These are phyloP conservation scores for Draba incana DNA, from an alignment of 345 rosid genomes.

Conservation along the genomic window DNA sequence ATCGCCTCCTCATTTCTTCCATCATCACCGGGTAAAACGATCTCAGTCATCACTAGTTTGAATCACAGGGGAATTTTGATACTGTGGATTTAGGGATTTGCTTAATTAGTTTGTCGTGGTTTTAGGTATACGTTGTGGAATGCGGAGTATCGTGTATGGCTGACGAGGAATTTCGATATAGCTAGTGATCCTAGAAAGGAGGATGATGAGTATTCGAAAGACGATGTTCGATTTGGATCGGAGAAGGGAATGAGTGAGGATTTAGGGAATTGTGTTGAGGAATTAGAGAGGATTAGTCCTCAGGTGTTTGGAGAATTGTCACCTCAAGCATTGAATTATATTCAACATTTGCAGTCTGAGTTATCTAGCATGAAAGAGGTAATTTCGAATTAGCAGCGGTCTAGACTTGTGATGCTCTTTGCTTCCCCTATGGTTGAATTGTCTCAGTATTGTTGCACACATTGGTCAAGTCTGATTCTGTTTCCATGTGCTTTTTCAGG, in stretches of 20 bases:
- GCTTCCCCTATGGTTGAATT: slow-evolving; percentile 5
- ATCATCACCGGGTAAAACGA: slow-evolving; percentile 78
- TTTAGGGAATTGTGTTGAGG: slow-evolving; percentile 44
- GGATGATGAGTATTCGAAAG: slow-evolving; percentile 29
- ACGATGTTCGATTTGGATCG: slow-evolving; percentile 35
- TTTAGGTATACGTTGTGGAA: slow-evolving; percentile 91
- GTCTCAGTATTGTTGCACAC: neutral
- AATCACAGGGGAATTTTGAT: neutral
- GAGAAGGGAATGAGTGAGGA: slow-evolving; percentile 43
- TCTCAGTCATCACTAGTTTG: neutral
- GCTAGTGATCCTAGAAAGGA: slow-evolving; percentile 37
- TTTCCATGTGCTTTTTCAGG: slow-evolving; percentile 50
- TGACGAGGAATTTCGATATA: slow-evolving; percentile 71
- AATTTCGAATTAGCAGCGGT: neutral
- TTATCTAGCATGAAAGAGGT: slow-evolving; percentile 64
- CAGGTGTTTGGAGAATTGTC: slow-evolving; percentile 69
- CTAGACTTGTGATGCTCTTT: slow-evolving; percentile 4
- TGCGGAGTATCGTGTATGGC: slow-evolving; percentile 82
- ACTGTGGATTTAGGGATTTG: neutral
- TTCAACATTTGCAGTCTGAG: slow-evolving; percentile 69
- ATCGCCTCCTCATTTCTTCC: slow-evolving; percentile 73
- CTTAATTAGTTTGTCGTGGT: slow-evolving; percentile 15
- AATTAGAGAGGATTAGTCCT: slow-evolving; percentile 55
- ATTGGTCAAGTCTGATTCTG: neutral
- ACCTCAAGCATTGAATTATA: slow-evolving; percentile 66